Conservation (phyloP, 2,329 filamentous ascomycete genomes). For the Scopulariopsis brevicaulis region DNA sequence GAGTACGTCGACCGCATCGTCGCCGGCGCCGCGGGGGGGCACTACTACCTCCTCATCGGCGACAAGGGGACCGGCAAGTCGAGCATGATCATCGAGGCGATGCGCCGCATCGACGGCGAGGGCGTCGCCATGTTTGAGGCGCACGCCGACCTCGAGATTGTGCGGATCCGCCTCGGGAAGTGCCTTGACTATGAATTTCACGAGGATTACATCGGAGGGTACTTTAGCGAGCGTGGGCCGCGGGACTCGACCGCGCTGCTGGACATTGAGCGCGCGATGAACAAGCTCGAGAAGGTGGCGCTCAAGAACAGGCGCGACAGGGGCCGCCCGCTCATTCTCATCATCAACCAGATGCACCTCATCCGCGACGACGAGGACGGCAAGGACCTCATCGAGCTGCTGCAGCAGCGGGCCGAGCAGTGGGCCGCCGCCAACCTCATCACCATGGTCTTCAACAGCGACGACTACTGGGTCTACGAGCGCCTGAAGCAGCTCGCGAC, state of each 20-base stretch:
- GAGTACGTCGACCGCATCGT: slow-evolving; percentile 72
- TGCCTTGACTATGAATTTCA: slow-evolving; percentile 94
- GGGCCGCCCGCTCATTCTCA: slow-evolving; percentile 69
- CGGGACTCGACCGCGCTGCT: slow-evolving; percentile 84
- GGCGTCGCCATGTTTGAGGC: slow-evolving; percentile 94
- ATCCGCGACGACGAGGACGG: slow-evolving; percentile 87
- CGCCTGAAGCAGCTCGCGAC: slow-evolving; percentile 85
- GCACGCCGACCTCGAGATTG: slow-evolving; percentile 89
- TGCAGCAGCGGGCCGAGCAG: slow-evolving; percentile 91
- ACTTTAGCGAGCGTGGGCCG: slow-evolving; percentile 90
- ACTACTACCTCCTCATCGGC: slow-evolving; percentile 85
- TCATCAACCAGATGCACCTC: slow-evolving; percentile 89
- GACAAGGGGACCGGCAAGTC: slow-evolving; percentile 97
- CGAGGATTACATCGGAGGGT: slow-evolving; percentile 92
- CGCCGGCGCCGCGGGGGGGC: slow-evolving; percentile 57
- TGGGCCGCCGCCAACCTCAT: slow-evolving; percentile 90
- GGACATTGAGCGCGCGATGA: slow-evolving; percentile 92
- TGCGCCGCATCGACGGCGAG: slow-evolving; percentile 84
- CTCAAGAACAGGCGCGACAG: slow-evolving; percentile 52
- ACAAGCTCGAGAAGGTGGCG: slow-evolving; percentile 95
- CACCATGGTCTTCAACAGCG: slow-evolving; percentile 88
- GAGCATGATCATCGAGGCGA: slow-evolving; percentile 89
- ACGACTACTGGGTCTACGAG: slow-evolving; percentile 99
- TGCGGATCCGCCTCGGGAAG: slow-evolving; percentile 84
- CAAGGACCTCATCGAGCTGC: slow-evolving; percentile 82